Evolutionary conservation across 192 early-diverging fungal species (phyloP).

Genomic region (Coemansia sp.): DNA sequence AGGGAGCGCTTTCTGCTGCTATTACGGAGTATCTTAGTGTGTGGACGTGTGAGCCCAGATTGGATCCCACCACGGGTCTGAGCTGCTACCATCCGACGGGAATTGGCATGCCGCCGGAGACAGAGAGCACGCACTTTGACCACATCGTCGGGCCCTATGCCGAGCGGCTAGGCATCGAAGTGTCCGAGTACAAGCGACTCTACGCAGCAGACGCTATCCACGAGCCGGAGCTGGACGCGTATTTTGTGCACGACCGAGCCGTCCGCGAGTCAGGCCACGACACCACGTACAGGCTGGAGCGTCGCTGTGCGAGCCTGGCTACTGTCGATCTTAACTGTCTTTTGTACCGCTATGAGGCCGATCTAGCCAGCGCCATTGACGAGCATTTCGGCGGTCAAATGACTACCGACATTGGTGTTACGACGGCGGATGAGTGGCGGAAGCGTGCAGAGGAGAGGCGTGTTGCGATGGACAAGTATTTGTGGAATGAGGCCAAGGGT

Average conservation of each 20-base stretch:
- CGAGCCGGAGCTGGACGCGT: slow-evolving; percentile 88
- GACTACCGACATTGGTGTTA: slow-evolving; percentile 35
- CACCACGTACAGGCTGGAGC: slow-evolving; percentile 93
- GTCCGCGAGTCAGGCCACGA: slow-evolving; percentile 98
- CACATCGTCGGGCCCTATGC: slow-evolving; percentile 86
- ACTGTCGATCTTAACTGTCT: slow-evolving; percentile 93
- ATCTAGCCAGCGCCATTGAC: slow-evolving; percentile 77
- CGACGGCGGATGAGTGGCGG: slow-evolving; percentile 64
- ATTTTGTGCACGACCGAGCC: slow-evolving; percentile 97
- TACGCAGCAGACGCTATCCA: slow-evolving; percentile 71
- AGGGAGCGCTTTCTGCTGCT: slow-evolving; percentile 66
- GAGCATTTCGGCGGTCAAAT: slow-evolving; percentile 63
- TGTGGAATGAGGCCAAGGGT: slow-evolving; percentile 80
- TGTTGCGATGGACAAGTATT: slow-evolving; percentile 72
- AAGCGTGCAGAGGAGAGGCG: slow-evolving; percentile 64
- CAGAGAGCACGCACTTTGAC: slow-evolving; percentile 89
- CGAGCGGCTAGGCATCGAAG: slow-evolving; percentile 60
- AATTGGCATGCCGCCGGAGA: slow-evolving; percentile 96
- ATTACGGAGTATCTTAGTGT: slow-evolving; percentile 93
- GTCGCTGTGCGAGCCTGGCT: slow-evolving; percentile 85
- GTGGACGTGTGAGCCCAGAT: slow-evolving; percentile 83
- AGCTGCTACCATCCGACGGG: slow-evolving; percentile 88
- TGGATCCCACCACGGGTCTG: slow-evolving; percentile 75
- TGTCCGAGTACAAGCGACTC: slow-evolving; percentile 72
- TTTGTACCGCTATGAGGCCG: slow-evolving; percentile 95